Evolutionary conservation across 805 yeast genomes (phyloP).

Genomic region (Kurtzmaniella cleridarum): DNA sequence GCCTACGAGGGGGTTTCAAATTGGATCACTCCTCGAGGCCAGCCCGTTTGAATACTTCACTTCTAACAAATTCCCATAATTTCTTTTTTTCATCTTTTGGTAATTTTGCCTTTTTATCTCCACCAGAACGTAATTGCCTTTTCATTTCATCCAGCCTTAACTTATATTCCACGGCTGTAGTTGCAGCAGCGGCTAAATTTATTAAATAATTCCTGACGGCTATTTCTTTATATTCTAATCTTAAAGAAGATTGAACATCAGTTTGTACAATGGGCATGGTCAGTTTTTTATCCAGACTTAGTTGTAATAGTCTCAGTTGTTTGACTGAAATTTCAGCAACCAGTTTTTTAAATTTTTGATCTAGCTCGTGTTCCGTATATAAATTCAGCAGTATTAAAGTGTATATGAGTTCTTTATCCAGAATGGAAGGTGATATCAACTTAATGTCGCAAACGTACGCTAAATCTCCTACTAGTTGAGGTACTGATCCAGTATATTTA

Average conservation of each 20-base stretch:
- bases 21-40: constrained; percentile 27
- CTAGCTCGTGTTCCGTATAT: constrained; percentile 46
- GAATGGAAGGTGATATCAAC: constrained; percentile 34
- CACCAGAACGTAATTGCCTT: constrained; percentile 16
- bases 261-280: constrained; percentile 24
- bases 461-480: constrained; percentile 38
- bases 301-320: constrained; percentile 39
- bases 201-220: constrained; percentile 46
- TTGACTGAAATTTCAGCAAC: constrained; percentile 48
- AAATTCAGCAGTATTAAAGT: constrained; percentile 37
- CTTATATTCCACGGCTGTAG: constrained; percentile 48
- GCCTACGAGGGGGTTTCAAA: no score
- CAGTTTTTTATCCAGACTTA: constrained; percentile 16
- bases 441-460: constrained; percentile 35
- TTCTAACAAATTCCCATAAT: constrained; percentile 47
- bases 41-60: constrained; percentile 46
- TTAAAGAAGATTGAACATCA: constrained; percentile 24
- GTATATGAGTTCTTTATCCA: constrained; percentile 38
- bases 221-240: constrained; percentile 36
- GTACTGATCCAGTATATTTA: constrained; percentile 27
- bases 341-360: constrained; percentile 35
- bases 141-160: constrained; percentile 31
- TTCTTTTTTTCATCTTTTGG: constrained; percentile 36
- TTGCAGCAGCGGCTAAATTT: constrained; percentile 51
- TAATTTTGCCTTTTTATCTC: constrained; percentile 24